Base-by-base conservation (phyloP, 1,284 basidiomycete genomes). In the Puccinia sorghi region DNA sequence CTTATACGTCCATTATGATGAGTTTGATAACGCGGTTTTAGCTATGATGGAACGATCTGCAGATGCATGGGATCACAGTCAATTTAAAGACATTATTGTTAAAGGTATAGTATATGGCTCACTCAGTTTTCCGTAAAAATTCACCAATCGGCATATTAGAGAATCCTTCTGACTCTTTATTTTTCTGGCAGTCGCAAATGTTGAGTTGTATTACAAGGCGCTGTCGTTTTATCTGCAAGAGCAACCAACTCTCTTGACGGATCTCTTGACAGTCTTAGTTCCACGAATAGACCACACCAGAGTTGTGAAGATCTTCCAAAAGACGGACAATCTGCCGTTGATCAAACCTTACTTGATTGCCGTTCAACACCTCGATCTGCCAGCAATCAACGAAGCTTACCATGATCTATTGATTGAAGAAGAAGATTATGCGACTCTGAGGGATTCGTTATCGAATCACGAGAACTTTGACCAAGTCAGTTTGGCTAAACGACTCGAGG, bases 51-150 rank as follows among this genome's bases (percentile, higher is more conserved):
- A 99, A 85, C 92, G 94, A 66, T 92, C 96, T 1, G 89, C 93
- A 37, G 94, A 97, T 85, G 94, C 94, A 76, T 99, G 95, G 95
- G 95, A 99, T 81, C 96, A 99, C 87, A 96, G 94, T 84, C 94
- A 97, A 85, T 99, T 99, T 90, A 97, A 97, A 87, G 94, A 97
- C 82, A 90, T 94, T 74, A 89, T 95, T 79, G 92, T 95, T 82
- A 92, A 94, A 72, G 77, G 77, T 79, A 39, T 37, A 37, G 5
- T 52, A 8, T n/a, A 2, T 32, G 4, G 3, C 43, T 48, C 22
- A 25, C 22, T 75, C 20, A 12, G 12, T 39, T n/a, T 73, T n/a
- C 13, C 2, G 57, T 17, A 37, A 12, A 59, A 5, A 37, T 3
- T 27, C 12, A 11, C 25, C 13, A 37, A 59, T 32, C 25, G 17